Evolutionary conservation across 1,284 basidiomycete species (phyloP).

Genomic region (Ustilago tritici): DNA sequence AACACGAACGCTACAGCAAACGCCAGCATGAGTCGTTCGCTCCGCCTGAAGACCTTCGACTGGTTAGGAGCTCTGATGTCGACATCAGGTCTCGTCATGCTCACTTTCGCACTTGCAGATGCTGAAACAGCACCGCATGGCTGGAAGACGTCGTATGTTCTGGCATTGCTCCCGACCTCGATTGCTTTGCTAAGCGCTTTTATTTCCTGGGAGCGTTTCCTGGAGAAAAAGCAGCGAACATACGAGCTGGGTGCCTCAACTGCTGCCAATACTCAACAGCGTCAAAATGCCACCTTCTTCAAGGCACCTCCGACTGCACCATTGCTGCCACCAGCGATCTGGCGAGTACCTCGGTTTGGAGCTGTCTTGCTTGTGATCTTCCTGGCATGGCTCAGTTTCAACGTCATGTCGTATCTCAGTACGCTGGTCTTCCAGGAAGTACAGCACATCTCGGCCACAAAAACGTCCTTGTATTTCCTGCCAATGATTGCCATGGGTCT

Average conservation of each 20-base stretch:
- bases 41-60: slow-evolving; percentile 73
- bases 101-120: slow-evolving; percentile 83
- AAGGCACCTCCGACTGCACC: slow-evolving; percentile 45
- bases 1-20: background rate
- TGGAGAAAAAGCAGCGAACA: slow-evolving; percentile 69
- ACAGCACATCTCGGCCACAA: slow-evolving; percentile 73
- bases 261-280: slow-evolving; percentile 8
- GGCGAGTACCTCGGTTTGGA: slow-evolving; percentile 52
- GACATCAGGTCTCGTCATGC: slow-evolving; percentile 80
- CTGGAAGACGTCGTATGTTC: slow-evolving; percentile 77
- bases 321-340: slow-evolving; percentile 60
- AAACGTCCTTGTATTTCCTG: slow-evolving; percentile 81
- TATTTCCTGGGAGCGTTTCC: slow-evolving; percentile 78
- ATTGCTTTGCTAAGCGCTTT: slow-evolving; percentile 76
- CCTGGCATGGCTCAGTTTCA: slow-evolving; percentile 78
- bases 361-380: slow-evolving; percentile 80
- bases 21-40: slow-evolving; percentile 17
- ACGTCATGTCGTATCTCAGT: slow-evolving; percentile 58
- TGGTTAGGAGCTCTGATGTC: slow-evolving; percentile 84
- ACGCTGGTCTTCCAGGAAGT: slow-evolving; percentile 59
- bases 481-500: slow-evolving; percentile 75
- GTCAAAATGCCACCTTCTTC: slow-evolving; percentile 72
- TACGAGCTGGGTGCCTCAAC: slow-evolving; percentile 35
- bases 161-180: slow-evolving; percentile 76
- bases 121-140: slow-evolving; percentile 78